phyloP scores from a whole-genome alignment of 2,329 filamentous ascomycete genomes.

The Exophiala lecanii-corni region DNA sequence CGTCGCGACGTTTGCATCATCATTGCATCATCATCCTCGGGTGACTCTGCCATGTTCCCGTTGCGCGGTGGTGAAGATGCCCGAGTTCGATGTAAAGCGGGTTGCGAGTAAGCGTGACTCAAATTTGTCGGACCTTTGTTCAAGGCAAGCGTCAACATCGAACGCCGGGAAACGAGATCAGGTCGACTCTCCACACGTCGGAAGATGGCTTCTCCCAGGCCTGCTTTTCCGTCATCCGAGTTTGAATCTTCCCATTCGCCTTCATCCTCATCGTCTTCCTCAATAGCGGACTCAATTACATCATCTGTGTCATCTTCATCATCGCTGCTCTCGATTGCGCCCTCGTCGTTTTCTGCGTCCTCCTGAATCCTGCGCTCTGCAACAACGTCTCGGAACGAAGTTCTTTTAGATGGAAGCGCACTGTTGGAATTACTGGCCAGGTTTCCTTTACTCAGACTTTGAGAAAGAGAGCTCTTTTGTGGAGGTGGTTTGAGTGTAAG shows the following conservation, averaged over 20 bases:
- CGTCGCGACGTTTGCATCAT: slow-evolving; percentile 23
- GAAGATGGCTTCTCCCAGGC: slow-evolving; percentile 77
- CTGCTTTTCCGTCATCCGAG: slow-evolving; percentile 74
- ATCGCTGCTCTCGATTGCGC: slow-evolving; percentile 57
- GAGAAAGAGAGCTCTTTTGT: slow-evolving; percentile 21
- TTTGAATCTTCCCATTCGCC: slow-evolving; percentile 61
- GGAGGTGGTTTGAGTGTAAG: slow-evolving; percentile 42
- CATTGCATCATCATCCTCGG: slow-evolving; percentile 40
- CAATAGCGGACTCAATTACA: slow-evolving; percentile 77
- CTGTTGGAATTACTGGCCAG: slow-evolving; percentile 29
- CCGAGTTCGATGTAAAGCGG: slow-evolving; percentile 47
- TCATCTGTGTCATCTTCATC: slow-evolving; percentile 58
- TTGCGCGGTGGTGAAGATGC: slow-evolving; percentile 58
- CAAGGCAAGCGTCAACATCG: slow-evolving; percentile 84
- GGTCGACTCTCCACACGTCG: slow-evolving; percentile 84
- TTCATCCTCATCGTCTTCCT: slow-evolving; percentile 61
- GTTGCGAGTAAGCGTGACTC: slow-evolving; percentile 34
- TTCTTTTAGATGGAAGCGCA: slow-evolving; percentile 60
- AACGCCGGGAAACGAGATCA: slow-evolving; percentile 79
- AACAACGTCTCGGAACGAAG: slow-evolving; percentile 76
- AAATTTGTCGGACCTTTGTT: slow-evolving; percentile 38
- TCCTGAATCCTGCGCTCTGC: slow-evolving; percentile 62
- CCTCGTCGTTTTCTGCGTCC: slow-evolving; percentile 49
- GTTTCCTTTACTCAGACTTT: slow-evolving; percentile 47
- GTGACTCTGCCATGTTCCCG: slow-evolving; percentile 47